Evolutionary conservation across 2,329 filamentous ascomycete genomes (phyloP), one percentile per base, ranked within the genome.

Genomic region (Penicillium paneum): DNA sequence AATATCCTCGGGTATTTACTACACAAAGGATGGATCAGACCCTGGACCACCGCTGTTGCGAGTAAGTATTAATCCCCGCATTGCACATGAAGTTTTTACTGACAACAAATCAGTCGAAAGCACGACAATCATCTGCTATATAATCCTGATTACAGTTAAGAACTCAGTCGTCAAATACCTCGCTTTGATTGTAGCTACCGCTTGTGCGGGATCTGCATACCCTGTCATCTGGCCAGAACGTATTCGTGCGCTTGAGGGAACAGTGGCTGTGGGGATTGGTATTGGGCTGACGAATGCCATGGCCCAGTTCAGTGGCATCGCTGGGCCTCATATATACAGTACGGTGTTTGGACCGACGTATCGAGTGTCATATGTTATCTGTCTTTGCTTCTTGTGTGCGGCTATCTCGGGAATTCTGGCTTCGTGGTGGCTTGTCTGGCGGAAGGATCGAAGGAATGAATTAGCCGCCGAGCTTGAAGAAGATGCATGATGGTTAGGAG

Each of bases 191-290:
- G 63, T 76, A 5, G 71, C 64, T 5, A 63, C 60, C 0, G 57
- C 64, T 63, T 76, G 72, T 48, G 70, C 74, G 1, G 72, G 73
- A 3, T 76, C 72, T 5, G 73, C 73, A 6, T 77, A 75, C 53
- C 74, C 74, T 0, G 71, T 76, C 38, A 77, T 77, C 58, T 77
- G 74, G 74, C 74, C 74, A 8, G 75, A 77, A 57, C 70, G 74
- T 1, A 77, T 77, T 49, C 68, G 74, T 21, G 74, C 67, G 0
- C 64, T 75, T 10, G 67, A 76, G 26, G 73, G 74, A 13, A 76
- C 75, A 1, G 68, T 74, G 3, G 71, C 73, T 1, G 67, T 74
- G 0, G 74, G 74, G 2, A 58, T 77, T 8, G 74, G 73, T 0
- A 77, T 76, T 44, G 75, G 75, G 1, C 65, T 71, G 21, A 77